Evolutionary conservation across 2,329 filamentous ascomycete species (phyloP).

Genomic region (Cryphonectria japonica): DNA sequence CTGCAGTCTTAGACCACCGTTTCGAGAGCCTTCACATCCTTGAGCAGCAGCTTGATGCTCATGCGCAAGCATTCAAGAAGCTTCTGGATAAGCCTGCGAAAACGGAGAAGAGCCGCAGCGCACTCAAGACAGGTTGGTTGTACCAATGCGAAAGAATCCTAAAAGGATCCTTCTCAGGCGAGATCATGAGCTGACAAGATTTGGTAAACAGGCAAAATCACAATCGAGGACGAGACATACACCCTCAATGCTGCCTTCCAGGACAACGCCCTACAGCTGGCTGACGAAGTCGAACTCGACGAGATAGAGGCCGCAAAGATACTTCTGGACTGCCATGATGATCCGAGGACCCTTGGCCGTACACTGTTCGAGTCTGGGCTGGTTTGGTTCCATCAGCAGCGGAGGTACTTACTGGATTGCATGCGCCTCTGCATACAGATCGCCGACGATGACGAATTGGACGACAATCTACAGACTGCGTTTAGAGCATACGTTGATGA

Average conservation of each 20-base stretch:
- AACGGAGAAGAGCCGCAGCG: conserved; percentile 74
- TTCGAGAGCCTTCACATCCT: conserved; percentile 65
- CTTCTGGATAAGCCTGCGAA: conserved; percentile 76
- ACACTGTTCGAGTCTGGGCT: conserved; percentile 77
- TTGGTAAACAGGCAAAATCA: conserved; percentile 68
- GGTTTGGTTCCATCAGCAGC: conserved; percentile 84
- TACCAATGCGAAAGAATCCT: conserved; percentile 11
- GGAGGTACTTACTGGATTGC: conserved; percentile 81
- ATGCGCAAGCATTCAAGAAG: conserved; percentile 68
- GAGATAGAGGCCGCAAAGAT: conserved; percentile 82
- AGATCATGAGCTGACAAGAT: conserved; percentile 30
- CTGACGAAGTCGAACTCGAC: conserved; percentile 88
- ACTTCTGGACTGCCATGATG: conserved; percentile 73
- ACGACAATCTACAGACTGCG: conserved; percentile 50
- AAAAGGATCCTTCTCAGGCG: conserved; percentile 18
- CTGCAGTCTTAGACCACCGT: conserved; percentile 73
- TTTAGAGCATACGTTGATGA: conserved; percentile 60
- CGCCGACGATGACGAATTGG: conserved; percentile 56
- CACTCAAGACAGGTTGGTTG: conserved; percentile 65
- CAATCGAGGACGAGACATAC: conserved; percentile 73
- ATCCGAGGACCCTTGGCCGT: conserved; percentile 70
- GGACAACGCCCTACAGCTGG: conserved; percentile 77
- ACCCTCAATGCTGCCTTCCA: conserved; percentile 85
- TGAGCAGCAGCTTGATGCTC: conserved; percentile 69
- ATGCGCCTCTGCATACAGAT: conserved; percentile 78